These are phyloP conservation scores for Ogataea wickerhamii DNA, from an alignment of 805 yeast species.

Conservation along the genomic window DNA sequence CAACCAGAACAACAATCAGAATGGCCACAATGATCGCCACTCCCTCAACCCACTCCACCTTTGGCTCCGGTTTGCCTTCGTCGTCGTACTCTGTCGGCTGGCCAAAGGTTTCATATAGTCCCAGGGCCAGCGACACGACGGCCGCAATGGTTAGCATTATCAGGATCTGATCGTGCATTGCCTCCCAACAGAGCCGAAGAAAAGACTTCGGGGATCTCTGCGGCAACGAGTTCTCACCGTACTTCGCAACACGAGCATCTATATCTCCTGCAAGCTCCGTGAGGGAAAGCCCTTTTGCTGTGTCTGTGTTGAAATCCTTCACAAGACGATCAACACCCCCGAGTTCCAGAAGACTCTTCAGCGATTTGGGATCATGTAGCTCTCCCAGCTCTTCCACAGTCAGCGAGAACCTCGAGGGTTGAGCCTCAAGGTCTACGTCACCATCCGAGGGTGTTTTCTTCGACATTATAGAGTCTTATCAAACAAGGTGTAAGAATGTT, in stretches of 20 bases:
- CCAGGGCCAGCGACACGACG: conserved; percentile 80
- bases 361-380: conserved; percentile 63
- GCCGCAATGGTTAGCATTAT: conserved; percentile 85
- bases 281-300: conserved; percentile 39
- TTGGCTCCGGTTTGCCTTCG: conserved; percentile 72
- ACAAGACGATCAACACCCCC: conserved; percentile 43
- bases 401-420: conserved; percentile 19
- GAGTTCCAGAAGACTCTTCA: conserved; percentile 37
- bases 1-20: conserved; percentile 83
- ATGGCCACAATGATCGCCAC: conserved; percentile 95
- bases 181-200: conserved; percentile 66
- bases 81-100: conserved; percentile 73
- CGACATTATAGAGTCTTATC: too few relatives aligned
- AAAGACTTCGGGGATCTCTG: conserved; percentile 67
- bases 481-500: too few relatives aligned
- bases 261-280: conserved; percentile 28
- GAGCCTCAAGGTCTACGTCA: conserved; percentile 15
- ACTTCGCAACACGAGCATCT: conserved; percentile 41
- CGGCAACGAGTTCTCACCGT: conserved; percentile 73
- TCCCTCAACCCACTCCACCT: conserved; percentile 98
- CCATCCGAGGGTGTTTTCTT: too few relatives aligned
- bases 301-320: conserved; percentile 35
- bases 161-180: conserved; percentile 87
- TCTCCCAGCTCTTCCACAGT: conserved; percentile 38
- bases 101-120: conserved; percentile 89